Evolutionary conservation across 345 rosid species (phyloP), one percentile per base, ranked within the genome.

Genomic region (Leavenworthia alabamica): DNA sequence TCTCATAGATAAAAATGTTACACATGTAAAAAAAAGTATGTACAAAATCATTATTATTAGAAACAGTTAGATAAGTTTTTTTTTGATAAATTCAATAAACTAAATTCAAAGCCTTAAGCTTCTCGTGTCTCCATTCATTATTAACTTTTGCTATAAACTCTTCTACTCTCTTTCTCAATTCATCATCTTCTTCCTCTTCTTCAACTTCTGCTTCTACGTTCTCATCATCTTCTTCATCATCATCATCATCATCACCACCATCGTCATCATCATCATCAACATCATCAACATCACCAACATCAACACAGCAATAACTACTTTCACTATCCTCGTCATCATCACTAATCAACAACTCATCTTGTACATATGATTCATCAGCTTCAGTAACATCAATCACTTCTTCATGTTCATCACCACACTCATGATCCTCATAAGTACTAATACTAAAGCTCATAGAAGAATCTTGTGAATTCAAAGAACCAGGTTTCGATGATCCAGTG

Each of bases 111-210:
- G 74, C 15, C 10, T 9, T 70, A 37, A 70, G 35, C 54, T 31
- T 71, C 66, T 90, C 94, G 22, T 67, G 82, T 15, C 56, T 78
- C 94, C 96, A 82, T 62, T 74, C 84, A 17, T 65, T 67, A 36
- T 81, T 82, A 7, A 84, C 68, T 32, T 81, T 81, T 16, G 72
- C 71, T 15, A 83, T 88, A 16, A 88, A 83, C 33, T 80, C 85
- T 66, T 85, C 95, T 1, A 64, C 76, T 37, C 86, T 81, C 70
- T 59, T 83, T 55, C 79, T 78, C 51, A 85, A 56, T 48, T 82
- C 90, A 62, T 90, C 85, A 0, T 74, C 57, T 0, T 52, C 72
- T 15, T 58, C 73, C 5, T 71, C 78, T 0, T 39, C 71, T 2
- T 47, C 64, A 10, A 1, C 12, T 7, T 61, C 66, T 0, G 4